Base-by-base conservation (phyloP, 2,329 filamentous ascomycete genomes). In the Penicillium brasilianum region DNA sequence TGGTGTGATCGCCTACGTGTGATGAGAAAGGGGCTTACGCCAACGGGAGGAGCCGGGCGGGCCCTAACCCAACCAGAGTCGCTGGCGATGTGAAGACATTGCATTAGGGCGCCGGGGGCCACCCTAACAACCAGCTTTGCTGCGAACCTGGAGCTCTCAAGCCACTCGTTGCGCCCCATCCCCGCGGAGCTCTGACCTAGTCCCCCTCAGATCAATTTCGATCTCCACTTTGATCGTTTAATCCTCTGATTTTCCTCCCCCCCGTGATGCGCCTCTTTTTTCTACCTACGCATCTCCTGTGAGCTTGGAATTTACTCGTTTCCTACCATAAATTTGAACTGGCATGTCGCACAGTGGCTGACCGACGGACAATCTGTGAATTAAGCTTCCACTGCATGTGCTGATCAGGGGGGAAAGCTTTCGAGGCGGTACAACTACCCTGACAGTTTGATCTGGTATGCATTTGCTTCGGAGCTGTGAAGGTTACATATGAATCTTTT, bases 11-110 rank as follows among this genome's bases (percentile, higher is more conserved):
- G 41, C 14, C 53, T 46, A 25, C 16, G 54, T 69, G 68, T 70
- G 68, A 70, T 58, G 56, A 62, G 61, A 56, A 48, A 39, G 58
- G 66, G 57, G 57, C 55, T 51, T 62, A 65, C 64, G 57, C 53
- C 56, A 64, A 69, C 65, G 67, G 64, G 58, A 65, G 57, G 56
- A 58, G 58, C 63, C 64, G 66, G 60, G 68, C 64, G 65, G 64
- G 62, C 62, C 51, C 30, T 41, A 49, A 34, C n/a, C 68, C 68
- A 70, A 70, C 64, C 65, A 70, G 57, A 55, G 32, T 30, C 8
- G 46, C 25, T 18, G 22, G 46, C 51, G 36, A 64, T 64, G 68
- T 69, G 68, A 70, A 70, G 58, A 30, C 61, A 62, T 61, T 70
- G 68, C 67, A 70, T 64, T 70, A 68, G 68, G 56, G 59, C 52